Base-by-base conservation (phyloP, 1,284 basidiomycete species). In the Microstroma glucosiphilum region DNA sequence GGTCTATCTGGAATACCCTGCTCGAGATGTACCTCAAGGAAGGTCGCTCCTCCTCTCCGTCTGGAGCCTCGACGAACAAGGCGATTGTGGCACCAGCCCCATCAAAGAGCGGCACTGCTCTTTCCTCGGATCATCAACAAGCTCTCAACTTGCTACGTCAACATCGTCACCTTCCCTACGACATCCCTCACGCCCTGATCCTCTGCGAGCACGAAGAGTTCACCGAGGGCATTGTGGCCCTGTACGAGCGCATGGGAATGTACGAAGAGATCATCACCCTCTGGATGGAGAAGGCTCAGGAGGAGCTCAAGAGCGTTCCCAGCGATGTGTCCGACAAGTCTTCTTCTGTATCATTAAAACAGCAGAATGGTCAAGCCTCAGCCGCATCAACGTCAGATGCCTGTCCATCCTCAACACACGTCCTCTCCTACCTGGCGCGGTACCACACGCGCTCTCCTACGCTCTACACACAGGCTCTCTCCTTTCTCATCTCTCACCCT, bases 201-300 rank as follows among this genome's bases (percentile, higher is more conserved):
- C 84, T 99, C 0, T 98, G 93, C 81, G 89, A 92, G 6, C 90
- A 87, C 51, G 84, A 85, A 41, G 83, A 82, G 2, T 96, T 92
- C 76, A 91, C 88, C 0, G 85, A 86, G 0, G 94, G 94, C 0
- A 83, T 96, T 11, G 88, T 97, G 0, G 82, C 90, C 9, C 82
- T 98, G 0, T 97, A 92, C 89, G 94, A 97, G 81, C 86, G 86
- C 60, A 83, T 92, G 82, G 92, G 89, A 1, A 93, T 97, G 92
- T 91, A 91, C 79, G 96, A 97, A 73, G 93, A 96, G 68, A 87
- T 97, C 43, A 75, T 98, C 30, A 85, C 92, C 21, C 92, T 90
- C 82, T 92, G 89, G 87, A 94, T 94, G 63, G 68, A 72, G 8
- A 46, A 61, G 1, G 84, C 88, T 87, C 57, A 46, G 23, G 56